phyloP scores from a whole-genome alignment of 2,329 filamentous ascomycete genomes.

The Neofusicoccum laricinum region DNA sequence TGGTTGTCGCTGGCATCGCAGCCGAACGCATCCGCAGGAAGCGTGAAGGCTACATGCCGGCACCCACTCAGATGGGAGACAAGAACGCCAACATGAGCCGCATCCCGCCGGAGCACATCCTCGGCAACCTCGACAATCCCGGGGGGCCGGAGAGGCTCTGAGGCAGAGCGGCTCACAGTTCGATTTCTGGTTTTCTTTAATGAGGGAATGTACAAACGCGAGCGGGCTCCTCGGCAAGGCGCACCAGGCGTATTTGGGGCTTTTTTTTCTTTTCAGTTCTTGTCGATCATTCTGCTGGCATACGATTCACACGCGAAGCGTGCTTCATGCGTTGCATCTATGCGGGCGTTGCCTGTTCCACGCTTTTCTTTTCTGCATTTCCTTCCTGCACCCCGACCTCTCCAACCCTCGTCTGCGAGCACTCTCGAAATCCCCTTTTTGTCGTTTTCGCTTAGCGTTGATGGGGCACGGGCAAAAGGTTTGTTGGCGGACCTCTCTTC shows the following conservation, averaged over 20 bases:
- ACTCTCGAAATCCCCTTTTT: slow-evolving; percentile 4
- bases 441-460: slow-evolving; percentile 17
- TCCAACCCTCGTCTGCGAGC: slow-evolving; percentile 2
- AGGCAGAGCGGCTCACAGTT: slow-evolving; percentile 18
- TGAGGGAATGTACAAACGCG: slow-evolving; percentile 13
- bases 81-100: slow-evolving; percentile 48
- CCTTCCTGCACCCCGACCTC: slow-evolving; percentile 3
- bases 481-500: slow-evolving; percentile 10
- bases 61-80: slow-evolving; percentile 57
- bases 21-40: slow-evolving; percentile 74
- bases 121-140: slow-evolving; percentile 29
- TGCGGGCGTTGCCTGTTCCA: slow-evolving; percentile 8
- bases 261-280: background rate
- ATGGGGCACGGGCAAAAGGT: slow-evolving; percentile 1
- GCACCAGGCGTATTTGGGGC: slow-evolving; percentile 6
- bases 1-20: slow-evolving; percentile 72
- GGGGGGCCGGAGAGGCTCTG: slow-evolving; percentile 33
- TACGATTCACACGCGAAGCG: slow-evolving; percentile 8
- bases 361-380: background rate
- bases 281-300: slow-evolving; percentile 14
- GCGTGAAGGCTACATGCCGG: slow-evolving; percentile 77
- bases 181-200: slow-evolving; percentile 6
- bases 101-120: slow-evolving; percentile 48
- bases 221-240: slow-evolving; percentile 13
- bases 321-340: slow-evolving; percentile 7